phyloP scores from a whole-genome alignment of 495 filamentous ascomycete species.

The Neurospora sp. region DNA sequence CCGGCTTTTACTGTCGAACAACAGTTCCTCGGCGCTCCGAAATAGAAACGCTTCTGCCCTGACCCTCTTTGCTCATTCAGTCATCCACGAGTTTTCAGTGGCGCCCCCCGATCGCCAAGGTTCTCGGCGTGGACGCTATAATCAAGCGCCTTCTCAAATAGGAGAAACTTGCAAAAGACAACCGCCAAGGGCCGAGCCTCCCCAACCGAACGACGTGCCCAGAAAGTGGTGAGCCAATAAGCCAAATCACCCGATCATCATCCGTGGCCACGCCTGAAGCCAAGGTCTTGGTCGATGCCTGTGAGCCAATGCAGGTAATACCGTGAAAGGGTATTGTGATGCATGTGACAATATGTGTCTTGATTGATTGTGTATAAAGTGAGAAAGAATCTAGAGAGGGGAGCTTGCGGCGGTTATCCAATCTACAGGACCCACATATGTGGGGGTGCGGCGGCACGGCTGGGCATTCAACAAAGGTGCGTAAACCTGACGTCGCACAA shows the following conservation, averaged over 20 bases:
- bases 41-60: not conserved
- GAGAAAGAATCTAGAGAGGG: too few relatives aligned
- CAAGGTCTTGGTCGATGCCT: not conserved
- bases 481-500: too few relatives aligned
- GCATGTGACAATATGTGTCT: too few relatives aligned
- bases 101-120: not conserved
- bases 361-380: too few relatives aligned
- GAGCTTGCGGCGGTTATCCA: too few relatives aligned
- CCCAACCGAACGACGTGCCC: not conserved
- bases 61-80: not conserved
- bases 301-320: not conserved
- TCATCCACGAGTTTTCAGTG: not conserved
- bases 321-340: too few relatives aligned
- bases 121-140: not conserved
- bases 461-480: too few relatives aligned
- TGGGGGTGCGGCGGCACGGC: too few relatives aligned
- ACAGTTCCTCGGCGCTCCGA: not conserved
- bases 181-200: not conserved
- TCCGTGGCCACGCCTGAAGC: not conserved
- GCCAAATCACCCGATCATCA: not conserved
- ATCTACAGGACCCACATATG: too few relatives aligned
- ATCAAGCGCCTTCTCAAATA: not conserved
- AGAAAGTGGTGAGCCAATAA: not conserved
- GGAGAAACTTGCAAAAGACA: not conserved
- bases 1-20: not conserved